Evolutionary conservation across 2,329 filamentous ascomycete genomes (phyloP), one percentile per base, ranked within the genome.

Genomic region (Capronia americana): DNA sequence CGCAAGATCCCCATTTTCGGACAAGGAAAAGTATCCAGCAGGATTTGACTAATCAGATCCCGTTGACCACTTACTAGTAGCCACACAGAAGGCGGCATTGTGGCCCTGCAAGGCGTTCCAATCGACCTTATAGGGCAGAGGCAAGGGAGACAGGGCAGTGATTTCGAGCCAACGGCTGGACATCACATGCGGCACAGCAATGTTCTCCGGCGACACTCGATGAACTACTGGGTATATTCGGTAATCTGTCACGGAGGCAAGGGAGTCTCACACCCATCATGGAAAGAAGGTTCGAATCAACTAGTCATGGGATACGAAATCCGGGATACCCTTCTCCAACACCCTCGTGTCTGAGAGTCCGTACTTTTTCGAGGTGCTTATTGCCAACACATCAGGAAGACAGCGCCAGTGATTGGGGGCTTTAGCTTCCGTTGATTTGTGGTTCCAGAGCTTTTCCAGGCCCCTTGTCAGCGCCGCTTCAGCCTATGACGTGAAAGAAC

Each of bases 401-500:
- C 11, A 26, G 14, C 7, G 4, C 32, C 50, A 12, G 57, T 41
- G 14, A n/a, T n/a, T 26, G 46, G 10, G 57, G 32, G 6, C n/a
- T 32, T 41, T 34, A 53, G 30, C 44, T 53, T 30, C 30, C 44
- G n/a, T 24, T 53, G 28, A 60, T 26, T 48, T 23, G n/a, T 60
- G 44, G 57, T 34, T 23, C 24, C 20, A 53, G 57, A 17, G 30
- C 24, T 46, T 28, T 55, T n/a, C 26, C 50, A 26, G 28, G 34
- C 28, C 51, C 59, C 34, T 48, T 26, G 59, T 62, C 50, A 62
- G 59, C 59, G 32, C 34, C 2, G 20, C 34, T 24, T 41, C 24
- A 34, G 48, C 55, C 55, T 62, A 62, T 62, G 59, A 62, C 34
- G 51, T 56, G 59, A 17, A 56, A n/a, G 51, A 14, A n/a, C 32